A percentile compares a stretch with the other conserved stretches of the same genome.
Evolutionary conservation across 768 basidiomycete species (phyloP).

Genomic region (Leccinum sublutescens): DNA sequence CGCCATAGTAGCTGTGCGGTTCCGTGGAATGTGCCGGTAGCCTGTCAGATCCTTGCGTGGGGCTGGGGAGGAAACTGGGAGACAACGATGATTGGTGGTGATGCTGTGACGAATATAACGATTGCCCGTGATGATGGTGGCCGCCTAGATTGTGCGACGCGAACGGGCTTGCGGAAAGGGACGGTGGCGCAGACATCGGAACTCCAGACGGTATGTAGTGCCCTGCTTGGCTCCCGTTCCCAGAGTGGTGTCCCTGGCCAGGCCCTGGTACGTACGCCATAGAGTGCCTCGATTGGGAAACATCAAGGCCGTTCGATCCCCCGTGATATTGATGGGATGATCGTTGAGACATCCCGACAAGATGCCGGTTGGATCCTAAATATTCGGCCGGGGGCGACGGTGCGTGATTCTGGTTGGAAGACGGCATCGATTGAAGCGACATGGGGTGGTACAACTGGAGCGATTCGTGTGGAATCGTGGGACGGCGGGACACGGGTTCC

Average conservation of each 20-base stretch:
- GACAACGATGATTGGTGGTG: slow-evolving; percentile 31
- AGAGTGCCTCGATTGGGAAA: slow-evolving; percentile 36
- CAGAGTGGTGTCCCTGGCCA: slow-evolving; percentile 43
- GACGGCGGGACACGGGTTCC: slow-evolving; percentile 49
- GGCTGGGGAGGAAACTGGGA: slow-evolving; percentile 30
- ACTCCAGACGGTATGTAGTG: slow-evolving; percentile 37
- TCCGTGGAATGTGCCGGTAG: slow-evolving; percentile 27
- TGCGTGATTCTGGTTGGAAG: slow-evolving; percentile 33
- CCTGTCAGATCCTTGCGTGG: slow-evolving; percentile 30
- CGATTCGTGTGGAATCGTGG: slow-evolving; percentile 67
- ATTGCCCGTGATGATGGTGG: slow-evolving; percentile 26
- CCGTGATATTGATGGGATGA: slow-evolving; percentile 31
- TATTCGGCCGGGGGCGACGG: slow-evolving; percentile 40
- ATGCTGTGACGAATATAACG: slow-evolving; percentile 32
- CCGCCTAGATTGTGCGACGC: slow-evolving; percentile 27
- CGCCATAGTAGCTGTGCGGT: slow-evolving; percentile 32
- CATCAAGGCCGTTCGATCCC: slow-evolving; percentile 22
- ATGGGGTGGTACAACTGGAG: slow-evolving; percentile 78
- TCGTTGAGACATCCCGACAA: slow-evolving; percentile 43
- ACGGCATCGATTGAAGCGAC: slow-evolving; percentile 58
- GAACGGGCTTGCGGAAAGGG: slow-evolving; percentile 42
- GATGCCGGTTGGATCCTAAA: slow-evolving; percentile 41
- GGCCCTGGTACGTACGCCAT: slow-evolving; percentile 39
- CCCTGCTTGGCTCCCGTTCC: slow-evolving; percentile 24
- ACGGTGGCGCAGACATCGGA: slow-evolving; percentile 52